These are phyloP conservation scores for Apodospora peruviana DNA, from an alignment of 495 filamentous ascomycete genomes.

Conservation along the genomic window DNA sequence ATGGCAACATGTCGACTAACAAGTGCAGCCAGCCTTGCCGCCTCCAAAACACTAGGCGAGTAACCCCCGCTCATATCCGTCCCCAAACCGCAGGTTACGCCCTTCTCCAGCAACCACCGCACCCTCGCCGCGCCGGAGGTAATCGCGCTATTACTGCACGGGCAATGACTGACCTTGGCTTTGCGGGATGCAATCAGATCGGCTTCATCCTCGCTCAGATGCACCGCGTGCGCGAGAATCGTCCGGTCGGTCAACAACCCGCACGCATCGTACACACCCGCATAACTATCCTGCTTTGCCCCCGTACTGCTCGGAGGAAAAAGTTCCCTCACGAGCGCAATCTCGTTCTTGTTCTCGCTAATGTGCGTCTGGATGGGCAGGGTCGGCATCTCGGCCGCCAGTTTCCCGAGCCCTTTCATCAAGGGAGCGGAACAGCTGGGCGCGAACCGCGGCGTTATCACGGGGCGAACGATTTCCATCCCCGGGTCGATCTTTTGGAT, in stretches of 20 bases:
- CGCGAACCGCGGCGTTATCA: slow-evolving; percentile 89
- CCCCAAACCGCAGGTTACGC: slow-evolving; percentile 75
- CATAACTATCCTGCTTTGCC: slow-evolving; percentile 50
- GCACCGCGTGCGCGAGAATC: slow-evolving; percentile 82
- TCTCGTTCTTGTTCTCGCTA: slow-evolving; percentile 73
- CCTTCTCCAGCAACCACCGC: slow-evolving; percentile 62
- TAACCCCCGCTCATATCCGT: slow-evolving; percentile 90
- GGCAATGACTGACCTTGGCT: slow-evolving; percentile 77
- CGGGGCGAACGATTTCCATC: slow-evolving; percentile 58
- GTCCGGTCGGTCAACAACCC: slow-evolving; percentile 66
- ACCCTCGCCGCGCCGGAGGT: slow-evolving; percentile 70
- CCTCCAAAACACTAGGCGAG: slow-evolving; percentile 68
- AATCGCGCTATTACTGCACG: slow-evolving; percentile 74
- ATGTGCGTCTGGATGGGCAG: slow-evolving; percentile 88
- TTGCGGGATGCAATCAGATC: slow-evolving; percentile 52
- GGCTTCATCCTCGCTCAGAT: slow-evolving; percentile 61
- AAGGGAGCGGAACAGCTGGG: slow-evolving; percentile 61
- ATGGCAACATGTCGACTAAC: slow-evolving; percentile 64
- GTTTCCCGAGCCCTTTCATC: slow-evolving; percentile 55
- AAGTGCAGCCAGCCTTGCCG: slow-evolving; percentile 69
- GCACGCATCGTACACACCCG: slow-evolving; percentile 69
- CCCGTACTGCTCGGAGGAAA: slow-evolving; percentile 50
- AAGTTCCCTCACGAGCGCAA: slow-evolving; percentile 58
- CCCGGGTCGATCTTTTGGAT: slow-evolving; percentile 61
- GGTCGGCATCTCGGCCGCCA: slow-evolving; percentile 49